Conservation (phyloP, 441 rosid species). For the Kokia cookei region DNA sequence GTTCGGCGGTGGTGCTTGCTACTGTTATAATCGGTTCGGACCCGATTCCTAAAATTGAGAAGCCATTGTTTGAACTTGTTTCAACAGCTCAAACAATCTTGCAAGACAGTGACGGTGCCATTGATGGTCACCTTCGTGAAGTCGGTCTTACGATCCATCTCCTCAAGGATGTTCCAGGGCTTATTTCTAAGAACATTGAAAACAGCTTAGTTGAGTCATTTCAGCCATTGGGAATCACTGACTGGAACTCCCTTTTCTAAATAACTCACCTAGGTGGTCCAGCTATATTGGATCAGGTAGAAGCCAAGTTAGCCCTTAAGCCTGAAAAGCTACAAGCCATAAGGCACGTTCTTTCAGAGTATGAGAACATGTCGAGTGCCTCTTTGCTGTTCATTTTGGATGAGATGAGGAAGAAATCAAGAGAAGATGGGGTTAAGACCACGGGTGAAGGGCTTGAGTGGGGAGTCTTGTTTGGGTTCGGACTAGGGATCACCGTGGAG, state of each 20-base stretch:
- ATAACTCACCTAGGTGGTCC: constrained; percentile 35
- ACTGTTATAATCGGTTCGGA: constrained; percentile 36
- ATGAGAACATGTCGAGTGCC: constrained; percentile 32
- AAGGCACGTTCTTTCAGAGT: constrained; percentile 27
- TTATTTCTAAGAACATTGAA: constrained; percentile 26
- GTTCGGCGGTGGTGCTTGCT: constrained; percentile 36
- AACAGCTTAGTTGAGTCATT: constrained; percentile 22
- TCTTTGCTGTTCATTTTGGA: constrained; percentile 26
- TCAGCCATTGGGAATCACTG: constrained; percentile 25
- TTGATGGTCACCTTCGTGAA: constrained; percentile 27
- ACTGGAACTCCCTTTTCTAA: constrained; percentile 39
- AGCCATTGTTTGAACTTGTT: constrained; percentile 24
- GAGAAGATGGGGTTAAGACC: constrained; percentile 18
- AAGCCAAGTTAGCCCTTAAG: constrained; percentile 22
- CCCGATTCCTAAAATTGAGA: constrained; percentile 17
- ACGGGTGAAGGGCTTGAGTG: constrained; percentile 35
- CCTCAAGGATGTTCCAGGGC: constrained; percentile 22
- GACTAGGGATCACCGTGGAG: constrained; percentile 37
- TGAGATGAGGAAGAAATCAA: constrained; percentile 31
- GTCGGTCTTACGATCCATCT: constrained; percentile 27
- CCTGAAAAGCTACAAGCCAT: constrained; percentile 24
- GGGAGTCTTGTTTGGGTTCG: constrained; percentile 40
- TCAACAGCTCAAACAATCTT: constrained; percentile 23
- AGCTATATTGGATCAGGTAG: constrained; percentile 24
- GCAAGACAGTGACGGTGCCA: constrained; percentile 25